These are phyloP conservation scores for Aureobasidium vineae DNA, from an alignment of 2,329 filamentous ascomycete species.

Conservation along the genomic window DNA sequence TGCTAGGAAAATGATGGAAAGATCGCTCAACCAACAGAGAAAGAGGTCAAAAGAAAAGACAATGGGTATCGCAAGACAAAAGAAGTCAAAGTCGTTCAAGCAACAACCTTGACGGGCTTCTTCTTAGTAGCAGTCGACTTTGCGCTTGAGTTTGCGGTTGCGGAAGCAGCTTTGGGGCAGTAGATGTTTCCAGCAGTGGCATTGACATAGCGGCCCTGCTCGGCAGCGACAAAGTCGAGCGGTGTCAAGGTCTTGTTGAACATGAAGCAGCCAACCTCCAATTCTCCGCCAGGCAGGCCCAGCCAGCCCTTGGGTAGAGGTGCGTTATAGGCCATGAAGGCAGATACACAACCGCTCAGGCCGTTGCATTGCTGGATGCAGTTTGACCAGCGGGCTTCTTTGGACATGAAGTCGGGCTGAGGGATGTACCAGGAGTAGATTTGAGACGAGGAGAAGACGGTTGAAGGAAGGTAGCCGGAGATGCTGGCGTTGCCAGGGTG, in stretches of 20 bases:
- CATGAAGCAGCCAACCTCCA: constrained; percentile 41
- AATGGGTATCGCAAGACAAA: not conserved
- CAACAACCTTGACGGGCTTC: constrained; percentile 15
- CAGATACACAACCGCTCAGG: constrained; percentile 40
- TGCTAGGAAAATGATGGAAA: not conserved
- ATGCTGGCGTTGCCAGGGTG: constrained; percentile 27
- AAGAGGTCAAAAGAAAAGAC: not conserved
- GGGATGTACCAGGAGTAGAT: constrained; percentile 40
- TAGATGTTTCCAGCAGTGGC: constrained; percentile 38
- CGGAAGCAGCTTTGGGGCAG: constrained; percentile 30
- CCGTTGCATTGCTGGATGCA: constrained; percentile 46
- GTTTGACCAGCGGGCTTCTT: constrained; percentile 32
- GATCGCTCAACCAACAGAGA: not conserved
- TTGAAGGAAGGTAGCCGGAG: constrained; percentile 35
- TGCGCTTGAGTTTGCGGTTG: not conserved
- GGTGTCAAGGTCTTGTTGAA: constrained; percentile 35
- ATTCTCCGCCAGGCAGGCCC: constrained; percentile 36
- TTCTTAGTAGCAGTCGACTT: constrained; percentile 13
- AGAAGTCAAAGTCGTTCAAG: not conserved
- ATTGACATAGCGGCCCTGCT: constrained; percentile 36
- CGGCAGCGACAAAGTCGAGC: constrained; percentile 37
- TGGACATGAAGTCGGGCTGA: constrained; percentile 29
- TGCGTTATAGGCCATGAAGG: constrained; percentile 42
- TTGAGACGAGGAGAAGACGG: constrained; percentile 33
- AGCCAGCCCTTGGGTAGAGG: constrained; percentile 39